Evolutionary conservation across 2,329 filamentous ascomycete species (phyloP).

Genomic region (Polychaeton citri): DNA sequence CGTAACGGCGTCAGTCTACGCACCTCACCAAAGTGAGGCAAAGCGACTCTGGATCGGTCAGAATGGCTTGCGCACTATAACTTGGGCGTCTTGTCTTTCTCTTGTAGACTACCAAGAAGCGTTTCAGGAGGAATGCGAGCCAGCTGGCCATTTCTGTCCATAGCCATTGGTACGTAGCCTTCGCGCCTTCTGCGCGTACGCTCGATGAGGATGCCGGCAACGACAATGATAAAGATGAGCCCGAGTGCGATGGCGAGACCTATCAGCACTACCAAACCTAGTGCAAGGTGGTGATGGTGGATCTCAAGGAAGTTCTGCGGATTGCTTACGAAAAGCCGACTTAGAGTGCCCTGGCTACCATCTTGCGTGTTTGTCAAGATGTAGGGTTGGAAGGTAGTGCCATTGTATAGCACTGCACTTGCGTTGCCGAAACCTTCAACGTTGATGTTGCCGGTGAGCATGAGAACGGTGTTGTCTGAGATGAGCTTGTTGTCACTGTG

Average conservation of each 20-base stretch:
- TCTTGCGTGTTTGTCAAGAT: constrained; percentile 57
- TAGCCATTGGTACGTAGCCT: constrained; percentile 67
- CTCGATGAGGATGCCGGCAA: constrained; percentile 61
- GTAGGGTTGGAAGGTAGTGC: constrained; percentile 64
- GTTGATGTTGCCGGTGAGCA: constrained; percentile 73
- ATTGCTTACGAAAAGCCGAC: constrained; percentile 71
- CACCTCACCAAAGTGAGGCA: not conserved
- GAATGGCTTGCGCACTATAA: constrained; percentile 1
- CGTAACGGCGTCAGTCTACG: not conserved
- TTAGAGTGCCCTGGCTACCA: constrained; percentile 58
- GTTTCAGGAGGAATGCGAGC: constrained; percentile 36
- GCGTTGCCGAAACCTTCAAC: constrained; percentile 65
- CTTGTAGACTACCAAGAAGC: constrained; percentile 17
- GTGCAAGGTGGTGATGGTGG: constrained; percentile 45
- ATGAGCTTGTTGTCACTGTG: constrained; percentile 56
- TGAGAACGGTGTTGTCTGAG: constrained; percentile 53
- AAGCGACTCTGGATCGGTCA: not conserved
- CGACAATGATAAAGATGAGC: constrained; percentile 64
- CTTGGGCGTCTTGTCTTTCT: constrained; percentile 6
- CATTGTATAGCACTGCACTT: constrained; percentile 80
- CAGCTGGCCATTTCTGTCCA: constrained; percentile 37
- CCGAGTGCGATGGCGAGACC: constrained; percentile 65
- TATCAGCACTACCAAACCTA: constrained; percentile 70
- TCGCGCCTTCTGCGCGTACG: constrained; percentile 63
- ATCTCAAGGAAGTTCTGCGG: constrained; percentile 53